Conservation (phyloP, 2,329 filamentous ascomycete species). For the Pochonia chlamydosporia region DNA sequence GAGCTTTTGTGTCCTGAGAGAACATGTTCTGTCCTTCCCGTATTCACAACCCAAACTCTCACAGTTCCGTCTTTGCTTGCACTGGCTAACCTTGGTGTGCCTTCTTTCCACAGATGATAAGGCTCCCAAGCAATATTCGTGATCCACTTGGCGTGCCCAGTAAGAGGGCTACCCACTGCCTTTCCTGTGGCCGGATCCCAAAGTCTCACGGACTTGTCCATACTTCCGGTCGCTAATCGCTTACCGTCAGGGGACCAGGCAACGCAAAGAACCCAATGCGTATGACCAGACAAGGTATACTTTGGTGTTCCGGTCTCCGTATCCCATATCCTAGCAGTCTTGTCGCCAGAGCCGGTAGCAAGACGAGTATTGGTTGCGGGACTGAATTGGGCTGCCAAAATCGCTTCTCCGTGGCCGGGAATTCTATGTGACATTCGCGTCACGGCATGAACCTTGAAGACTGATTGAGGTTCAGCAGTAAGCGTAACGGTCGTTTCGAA, state of each 20-base stretch:
- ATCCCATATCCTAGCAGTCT: constrained; percentile 89
- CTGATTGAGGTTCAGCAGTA: constrained; percentile 72
- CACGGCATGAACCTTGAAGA: constrained; percentile 89
- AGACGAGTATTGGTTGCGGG: constrained; percentile 70
- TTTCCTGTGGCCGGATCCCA: constrained; percentile 85
- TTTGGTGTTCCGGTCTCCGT: constrained; percentile 88
- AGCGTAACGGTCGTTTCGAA: constrained; percentile 52
- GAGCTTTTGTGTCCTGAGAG: constrained; percentile 84
- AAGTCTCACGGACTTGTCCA: constrained; percentile 85
- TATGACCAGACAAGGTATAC: constrained; percentile 80
- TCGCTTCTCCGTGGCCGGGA: constrained; percentile 85
- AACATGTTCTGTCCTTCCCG: constrained; percentile 72
- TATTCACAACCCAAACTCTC: constrained; percentile 78
- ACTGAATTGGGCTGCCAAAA: constrained; percentile 80
- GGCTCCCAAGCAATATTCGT: constrained; percentile 89
- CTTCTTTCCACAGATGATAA: constrained; percentile 72
- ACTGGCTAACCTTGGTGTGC: constrained; percentile 74
- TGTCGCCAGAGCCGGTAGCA: constrained; percentile 86
- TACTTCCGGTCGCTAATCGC: constrained; percentile 80
- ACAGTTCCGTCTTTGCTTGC: constrained; percentile 87
- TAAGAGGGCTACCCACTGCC: constrained; percentile 58
- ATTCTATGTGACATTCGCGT: constrained; percentile 86
- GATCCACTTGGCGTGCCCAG: constrained; percentile 86
- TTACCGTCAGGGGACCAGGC: constrained; percentile 80
- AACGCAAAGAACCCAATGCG: constrained; percentile 83